These are phyloP conservation scores for Basidiobolus meristosporus DNA, from an alignment of 371 early-diverging fungal species.

Conservation along the genomic window DNA sequence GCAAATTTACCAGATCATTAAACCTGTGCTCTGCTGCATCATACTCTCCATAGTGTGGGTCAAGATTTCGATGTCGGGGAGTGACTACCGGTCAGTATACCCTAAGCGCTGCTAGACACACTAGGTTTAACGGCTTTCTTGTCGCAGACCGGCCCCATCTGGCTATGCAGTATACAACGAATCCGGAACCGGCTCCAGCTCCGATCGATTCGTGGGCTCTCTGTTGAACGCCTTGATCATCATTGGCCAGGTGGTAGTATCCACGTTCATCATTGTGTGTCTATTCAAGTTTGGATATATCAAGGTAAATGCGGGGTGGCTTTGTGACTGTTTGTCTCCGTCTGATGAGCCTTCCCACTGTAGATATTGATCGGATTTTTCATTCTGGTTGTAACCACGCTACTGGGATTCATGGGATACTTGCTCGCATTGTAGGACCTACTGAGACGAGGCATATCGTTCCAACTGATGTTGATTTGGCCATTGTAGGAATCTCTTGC, in stretches of 20 bases:
- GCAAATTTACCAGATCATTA: constrained; percentile 61
- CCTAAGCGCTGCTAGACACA: too few relatives aligned
- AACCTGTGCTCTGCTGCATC: constrained; percentile 60
- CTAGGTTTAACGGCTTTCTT: too few relatives aligned
- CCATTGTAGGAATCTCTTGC: constrained; percentile 26
- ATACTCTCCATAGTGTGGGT: constrained; percentile 66
- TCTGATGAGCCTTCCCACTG: neutral
- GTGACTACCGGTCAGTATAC: constrained; percentile 28
- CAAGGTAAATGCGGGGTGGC: constrained; percentile 20
- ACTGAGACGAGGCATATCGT: neutral
- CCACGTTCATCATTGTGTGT: constrained; percentile 53
- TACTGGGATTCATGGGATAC: constrained; percentile 64
- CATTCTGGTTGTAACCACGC: constrained; percentile 39
- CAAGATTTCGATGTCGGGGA: constrained; percentile 34
- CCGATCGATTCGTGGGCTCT: neutral
- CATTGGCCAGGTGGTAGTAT: constrained; percentile 54
- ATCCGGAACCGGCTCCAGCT: neutral
- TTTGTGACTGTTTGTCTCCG: neutral
- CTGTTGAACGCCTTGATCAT: constrained; percentile 24
- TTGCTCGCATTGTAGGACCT: constrained; percentile 23
- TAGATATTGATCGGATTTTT: constrained; percentile 55
- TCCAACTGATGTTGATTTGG: too few relatives aligned
- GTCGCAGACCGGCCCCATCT: neutral
- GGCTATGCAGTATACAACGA: neutral
- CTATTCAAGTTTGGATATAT: constrained; percentile 57